These are phyloP conservation scores for Trichosporon faecale DNA, from an alignment of 1,284 basidiomycete species.

Conservation along the genomic window DNA sequence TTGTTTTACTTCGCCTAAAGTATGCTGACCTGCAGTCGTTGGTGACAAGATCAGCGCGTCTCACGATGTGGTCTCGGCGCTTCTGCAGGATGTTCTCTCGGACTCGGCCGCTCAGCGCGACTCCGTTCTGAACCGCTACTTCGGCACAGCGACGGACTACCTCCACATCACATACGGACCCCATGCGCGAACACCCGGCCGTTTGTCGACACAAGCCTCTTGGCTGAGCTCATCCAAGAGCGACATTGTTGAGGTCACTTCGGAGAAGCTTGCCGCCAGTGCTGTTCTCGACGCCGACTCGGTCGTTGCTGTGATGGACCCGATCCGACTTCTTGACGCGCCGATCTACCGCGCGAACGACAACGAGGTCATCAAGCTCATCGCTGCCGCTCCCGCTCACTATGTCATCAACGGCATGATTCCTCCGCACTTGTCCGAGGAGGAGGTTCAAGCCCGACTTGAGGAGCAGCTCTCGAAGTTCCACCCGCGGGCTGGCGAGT, in stretches of 20 bases:
- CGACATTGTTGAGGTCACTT: constrained; percentile 36
- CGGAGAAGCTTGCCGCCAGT: constrained; percentile 11
- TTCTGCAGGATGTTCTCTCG: constrained; percentile 43
- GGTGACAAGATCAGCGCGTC: constrained; percentile 39
- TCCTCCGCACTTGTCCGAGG: constrained; percentile 27
- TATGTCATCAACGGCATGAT: constrained; percentile 42
- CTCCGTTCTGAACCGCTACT: constrained; percentile 30
- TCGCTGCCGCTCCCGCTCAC: constrained; percentile 22
- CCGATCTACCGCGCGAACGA: constrained; percentile 16
- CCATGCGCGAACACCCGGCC: constrained; percentile 14
- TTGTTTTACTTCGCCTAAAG: background rate
- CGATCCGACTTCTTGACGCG: constrained; percentile 35
- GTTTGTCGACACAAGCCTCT: constrained; percentile 30
- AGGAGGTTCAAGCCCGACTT: constrained; percentile 21
- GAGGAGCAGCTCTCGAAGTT: constrained; percentile 27
- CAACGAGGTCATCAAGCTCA: background rate
- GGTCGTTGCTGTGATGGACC: constrained; percentile 45
- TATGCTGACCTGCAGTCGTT: constrained; percentile 29
- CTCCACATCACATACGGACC: constrained; percentile 24
- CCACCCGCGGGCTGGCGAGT: background rate
- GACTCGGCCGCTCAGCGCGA: constrained; percentile 29
- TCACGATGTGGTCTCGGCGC: constrained; percentile 42
- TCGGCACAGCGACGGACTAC: constrained; percentile 21
- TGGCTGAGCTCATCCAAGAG: constrained; percentile 35
- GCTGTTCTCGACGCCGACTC: constrained; percentile 29